These are phyloP conservation scores for Talaromyces proteolyticus DNA, from an alignment of 495 filamentous ascomycete species.

Conservation along the genomic window DNA sequence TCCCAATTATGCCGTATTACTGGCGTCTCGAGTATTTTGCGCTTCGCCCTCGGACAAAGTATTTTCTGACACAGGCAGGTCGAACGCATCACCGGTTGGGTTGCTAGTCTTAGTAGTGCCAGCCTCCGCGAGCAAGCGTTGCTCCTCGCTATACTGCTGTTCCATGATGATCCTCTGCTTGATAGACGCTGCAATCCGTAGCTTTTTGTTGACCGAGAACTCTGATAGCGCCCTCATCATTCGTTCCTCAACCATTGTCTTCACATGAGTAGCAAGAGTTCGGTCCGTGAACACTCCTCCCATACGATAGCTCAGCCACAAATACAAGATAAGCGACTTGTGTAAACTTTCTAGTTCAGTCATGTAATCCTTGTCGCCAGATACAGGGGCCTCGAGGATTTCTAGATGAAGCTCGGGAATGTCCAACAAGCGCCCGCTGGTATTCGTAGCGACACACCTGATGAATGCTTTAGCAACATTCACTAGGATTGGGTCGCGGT, in stretches of 20 bases:
- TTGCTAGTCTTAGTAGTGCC: too few relatives aligned
- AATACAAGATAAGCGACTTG: conserved; percentile 73
- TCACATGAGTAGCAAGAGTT: conserved; percentile 72
- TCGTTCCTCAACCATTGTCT: conserved; percentile 67
- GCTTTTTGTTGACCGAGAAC: conserved; percentile 43
- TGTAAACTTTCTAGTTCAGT: conserved; percentile 67
- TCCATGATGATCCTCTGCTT: conserved; percentile 24
- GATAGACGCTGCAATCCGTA: conserved; percentile 37
- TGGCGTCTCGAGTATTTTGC: too few relatives aligned
- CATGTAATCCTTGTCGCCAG: conserved; percentile 46
- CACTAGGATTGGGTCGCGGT: conserved; percentile 12
- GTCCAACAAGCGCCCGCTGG: conserved; percentile 58
- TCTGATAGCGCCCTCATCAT: conserved; percentile 64
- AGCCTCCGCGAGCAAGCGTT: neutral
- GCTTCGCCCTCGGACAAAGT: too few relatives aligned
- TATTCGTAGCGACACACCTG: conserved; percentile 57
- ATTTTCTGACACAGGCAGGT: too few relatives aligned
- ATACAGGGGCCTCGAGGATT: conserved; percentile 51
- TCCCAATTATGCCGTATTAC: too few relatives aligned
- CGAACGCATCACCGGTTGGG: too few relatives aligned
- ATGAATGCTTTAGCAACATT: conserved; percentile 54
- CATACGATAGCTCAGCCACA: conserved; percentile 75
- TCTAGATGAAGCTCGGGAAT: conserved; percentile 60
- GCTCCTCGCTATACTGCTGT: neutral
- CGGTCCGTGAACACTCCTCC: conserved; percentile 75